These are phyloP conservation scores for Nannizziopsis barbatae DNA, from an alignment of 2,329 filamentous ascomycete genomes.

Conservation along the genomic window DNA sequence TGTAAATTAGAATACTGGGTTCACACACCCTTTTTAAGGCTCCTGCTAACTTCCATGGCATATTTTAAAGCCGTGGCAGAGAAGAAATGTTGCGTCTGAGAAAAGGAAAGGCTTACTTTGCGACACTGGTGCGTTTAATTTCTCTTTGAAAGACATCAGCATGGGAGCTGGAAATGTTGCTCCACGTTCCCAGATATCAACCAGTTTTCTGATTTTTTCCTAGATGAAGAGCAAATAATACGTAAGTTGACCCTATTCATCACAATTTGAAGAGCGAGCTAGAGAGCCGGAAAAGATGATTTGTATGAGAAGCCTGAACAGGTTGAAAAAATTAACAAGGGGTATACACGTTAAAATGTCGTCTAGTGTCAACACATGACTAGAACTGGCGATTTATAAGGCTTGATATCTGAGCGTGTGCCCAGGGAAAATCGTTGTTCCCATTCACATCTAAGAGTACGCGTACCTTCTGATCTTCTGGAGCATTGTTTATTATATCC, in stretches of 20 bases:
- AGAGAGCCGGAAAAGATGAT: conserved; percentile 8
- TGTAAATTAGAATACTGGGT: conserved; percentile 22
- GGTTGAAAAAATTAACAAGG: conserved; percentile 2
- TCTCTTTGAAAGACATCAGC: conserved; percentile 73
- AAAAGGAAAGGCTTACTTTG: conserved; percentile 49
- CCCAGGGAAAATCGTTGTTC: conserved; percentile 6
- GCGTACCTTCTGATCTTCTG: conserved; percentile 94
- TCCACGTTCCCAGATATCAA: conserved; percentile 97
- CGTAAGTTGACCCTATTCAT: conserved; percentile 40
- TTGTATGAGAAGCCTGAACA: background rate
- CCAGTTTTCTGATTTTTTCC: conserved; percentile 90
- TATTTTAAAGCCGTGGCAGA: conserved; percentile 7
- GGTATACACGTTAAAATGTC: conserved; percentile 10
- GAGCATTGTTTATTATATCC: conserved; percentile 80
- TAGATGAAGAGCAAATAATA: conserved; percentile 44
- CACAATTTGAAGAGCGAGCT: conserved; percentile 15
- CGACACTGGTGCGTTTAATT: conserved; percentile 51
- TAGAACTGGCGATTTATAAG: background rate
- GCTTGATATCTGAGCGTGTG: conserved; percentile 6
- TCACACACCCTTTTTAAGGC: conserved; percentile 13
- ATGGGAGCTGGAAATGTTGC: conserved; percentile 75
- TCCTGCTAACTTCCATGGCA: conserved; percentile 1
- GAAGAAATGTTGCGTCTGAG: background rate
- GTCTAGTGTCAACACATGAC: conserved; percentile 11
- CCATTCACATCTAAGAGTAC: conserved; percentile 18